Percentiles rank a stretch among this genome's conserved stretches.
Evolutionary conservation across 2,329 filamentous ascomycete genomes (phyloP).

Genomic region (Zymoseptoria ardabiliae): DNA sequence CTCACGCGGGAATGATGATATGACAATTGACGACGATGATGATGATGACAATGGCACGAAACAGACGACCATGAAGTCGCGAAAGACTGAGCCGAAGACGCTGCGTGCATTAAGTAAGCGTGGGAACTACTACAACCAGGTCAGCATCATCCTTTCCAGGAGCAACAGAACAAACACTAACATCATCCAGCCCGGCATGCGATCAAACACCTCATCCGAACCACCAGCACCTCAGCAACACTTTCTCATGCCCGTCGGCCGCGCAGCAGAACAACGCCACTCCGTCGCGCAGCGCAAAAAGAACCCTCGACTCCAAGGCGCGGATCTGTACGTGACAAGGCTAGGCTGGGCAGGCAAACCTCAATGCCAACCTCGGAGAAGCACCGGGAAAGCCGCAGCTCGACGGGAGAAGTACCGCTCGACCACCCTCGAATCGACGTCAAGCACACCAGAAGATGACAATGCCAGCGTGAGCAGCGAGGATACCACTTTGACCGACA

Average conservation of each 20-base stretch:
- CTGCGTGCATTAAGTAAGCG: slow-evolving; percentile 7
- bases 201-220: neutral
- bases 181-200: neutral
- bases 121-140: slow-evolving; percentile 21
- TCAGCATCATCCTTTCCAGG: slow-evolving; percentile 5
- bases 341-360: slow-evolving; percentile 29
- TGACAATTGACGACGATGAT: slow-evolving; percentile 12
- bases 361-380: slow-evolving; percentile 4
- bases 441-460: neutral
- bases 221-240: slow-evolving; percentile 8
- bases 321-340: slow-evolving; percentile 46
- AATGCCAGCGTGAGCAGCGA: neutral
- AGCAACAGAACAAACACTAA: neutral
- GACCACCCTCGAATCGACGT: neutral
- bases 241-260: slow-evolving; percentile 26
- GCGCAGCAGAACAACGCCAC: slow-evolving; percentile 15
- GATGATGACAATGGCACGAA: slow-evolving; percentile 7
- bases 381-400: neutral
- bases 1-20: slow-evolving; percentile 18
- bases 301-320: slow-evolving; percentile 41
- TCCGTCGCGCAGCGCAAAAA: slow-evolving; percentile 37
- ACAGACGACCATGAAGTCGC: slow-evolving; percentile 3
- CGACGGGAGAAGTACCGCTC: neutral
- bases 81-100: neutral
- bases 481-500: slow-evolving; percentile 4